Evolutionary conservation across 192 early-diverging fungal species (phyloP), one percentile per base, ranked within the genome.

Genomic region (Cetraspora pellucida): DNA sequence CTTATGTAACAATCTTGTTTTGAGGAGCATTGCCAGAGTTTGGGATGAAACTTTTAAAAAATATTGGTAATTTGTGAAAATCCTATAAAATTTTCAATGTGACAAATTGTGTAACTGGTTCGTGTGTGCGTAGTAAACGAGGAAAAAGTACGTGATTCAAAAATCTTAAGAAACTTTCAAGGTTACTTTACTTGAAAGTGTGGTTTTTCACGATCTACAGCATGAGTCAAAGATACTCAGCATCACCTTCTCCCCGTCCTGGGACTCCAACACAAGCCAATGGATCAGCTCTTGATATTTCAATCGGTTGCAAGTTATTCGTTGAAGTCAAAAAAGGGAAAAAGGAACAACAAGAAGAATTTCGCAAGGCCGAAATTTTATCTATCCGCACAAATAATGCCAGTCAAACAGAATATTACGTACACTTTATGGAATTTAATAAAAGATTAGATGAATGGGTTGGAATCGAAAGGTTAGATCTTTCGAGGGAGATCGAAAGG

Each of bases 391-490:
- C 83, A 50, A 79, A 84, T 23, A 63, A 87, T 74, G 64, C 85
- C 37, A 60, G 84, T 60, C 71, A 83, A 69, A 72, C 86, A 46
- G 89, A 95, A 85, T 97, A 94, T 78, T 99, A 99, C 82, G 95
- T 99, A 17, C 97, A 99, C 81, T 97, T 96, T 78, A 89, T 96
- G 7, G 92, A 94, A 68, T 98, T 94, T 85, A 99, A 99, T 89
- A 99, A 99, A 81, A 94, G 98, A 21, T 85, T 99, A 64, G 98
- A 99, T 85, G 96, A 97, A 81, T 98, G 96, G 98, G 93, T 99
- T 1, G 31, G 81, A 0, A 81, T 89, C 2, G 81, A 87, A 8
- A 86, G 92, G 17, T 84, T 93, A 27, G 87, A 93, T 37, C 81
- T 95, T 55, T 78, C 86, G 46, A 86, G 88, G 47, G 91, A 87